phyloP scores from a whole-genome alignment of 1,139 yeast genomes.

The Candida buenavistaensis region DNA sequence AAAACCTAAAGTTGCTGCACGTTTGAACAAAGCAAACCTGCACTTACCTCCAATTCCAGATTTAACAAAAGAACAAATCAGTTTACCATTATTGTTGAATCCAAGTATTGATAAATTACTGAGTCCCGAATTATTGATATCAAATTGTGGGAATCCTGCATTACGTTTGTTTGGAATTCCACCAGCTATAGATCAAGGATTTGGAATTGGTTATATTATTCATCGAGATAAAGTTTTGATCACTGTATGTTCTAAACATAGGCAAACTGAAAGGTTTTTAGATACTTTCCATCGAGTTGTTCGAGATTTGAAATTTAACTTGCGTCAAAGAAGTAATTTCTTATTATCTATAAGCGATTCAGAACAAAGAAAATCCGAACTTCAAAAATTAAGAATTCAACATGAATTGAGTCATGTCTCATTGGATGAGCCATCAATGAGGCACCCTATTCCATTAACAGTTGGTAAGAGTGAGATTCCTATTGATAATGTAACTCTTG shows the following conservation, averaged over 20 bases:
- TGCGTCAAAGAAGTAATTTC: constrained; percentile 41
- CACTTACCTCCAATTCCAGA: constrained; percentile 29
- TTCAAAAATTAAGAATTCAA: constrained; percentile 36
- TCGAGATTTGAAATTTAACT: constrained; percentile 49
- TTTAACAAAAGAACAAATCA: constrained; percentile 15
- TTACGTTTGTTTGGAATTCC: constrained; percentile 72
- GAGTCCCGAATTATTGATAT: constrained; percentile 42
- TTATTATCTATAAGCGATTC: constrained; percentile 36
- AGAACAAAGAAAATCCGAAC: constrained; percentile 32
- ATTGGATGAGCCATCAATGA: constrained; percentile 29
- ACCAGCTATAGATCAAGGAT: constrained; percentile 74
- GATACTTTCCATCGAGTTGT: constrained; percentile 63
- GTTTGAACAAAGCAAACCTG: constrained; percentile 44
- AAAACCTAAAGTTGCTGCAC: constrained; percentile 30
- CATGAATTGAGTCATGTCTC: constrained; percentile 35
- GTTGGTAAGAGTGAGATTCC: constrained; percentile 22
- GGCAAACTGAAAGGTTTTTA: constrained; percentile 70
- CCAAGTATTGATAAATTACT: constrained; percentile 47
- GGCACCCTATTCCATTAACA: constrained; percentile 39
- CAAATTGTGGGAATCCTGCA: constrained; percentile 80
- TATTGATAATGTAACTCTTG: constrained; percentile 15
- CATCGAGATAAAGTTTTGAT: constrained; percentile 60
- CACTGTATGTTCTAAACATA: constrained; percentile 70
- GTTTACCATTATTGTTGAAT: constrained; percentile 59
- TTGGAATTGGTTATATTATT: constrained; percentile 74